Percentiles rank a stretch among this genome's conserved stretches.
These are phyloP conservation scores for Boeremia lycopersici DNA, from an alignment of 2,329 filamentous ascomycete species.

Conservation along the genomic window DNA sequence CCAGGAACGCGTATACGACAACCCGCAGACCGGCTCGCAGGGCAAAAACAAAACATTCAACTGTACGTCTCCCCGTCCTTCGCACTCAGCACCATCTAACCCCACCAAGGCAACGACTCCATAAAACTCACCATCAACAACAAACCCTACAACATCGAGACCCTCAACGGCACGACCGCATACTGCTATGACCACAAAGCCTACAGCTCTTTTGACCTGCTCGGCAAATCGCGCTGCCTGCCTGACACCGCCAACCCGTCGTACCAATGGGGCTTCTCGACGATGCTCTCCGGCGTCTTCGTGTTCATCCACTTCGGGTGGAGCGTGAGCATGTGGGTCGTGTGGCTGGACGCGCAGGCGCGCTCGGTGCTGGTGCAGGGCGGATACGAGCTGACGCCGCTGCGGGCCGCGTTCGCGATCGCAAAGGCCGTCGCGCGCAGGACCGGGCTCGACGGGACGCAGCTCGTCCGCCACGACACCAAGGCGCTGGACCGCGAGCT, in stretches of 20 bases:
- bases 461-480: slow-evolving; percentile 26
- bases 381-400: slow-evolving; percentile 40
- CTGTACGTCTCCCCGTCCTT: neutral
- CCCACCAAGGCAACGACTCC: slow-evolving; percentile 22
- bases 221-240: slow-evolving; percentile 28
- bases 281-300: slow-evolving; percentile 40
- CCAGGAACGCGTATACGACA: neutral
- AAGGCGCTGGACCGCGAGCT: slow-evolving; percentile 28
- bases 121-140: slow-evolving; percentile 18
- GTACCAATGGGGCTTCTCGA: slow-evolving; percentile 49
- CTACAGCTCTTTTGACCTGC: slow-evolving; percentile 18
- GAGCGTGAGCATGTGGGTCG: slow-evolving; percentile 40
- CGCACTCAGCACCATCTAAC: neutral
- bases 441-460: slow-evolving; percentile 26
- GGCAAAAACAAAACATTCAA: neutral
- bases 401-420: slow-evolving; percentile 40
- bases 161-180: slow-evolving; percentile 7
- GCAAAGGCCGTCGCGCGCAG: slow-evolving; percentile 29
- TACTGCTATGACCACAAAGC: slow-evolving; percentile 25
- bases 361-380: slow-evolving; percentile 29
- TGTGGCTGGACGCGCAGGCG: slow-evolving; percentile 45
- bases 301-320: slow-evolving; percentile 41
- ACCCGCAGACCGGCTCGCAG: neutral
- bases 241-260: slow-evolving; percentile 33
- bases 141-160: slow-evolving; percentile 19